Evolutionary conservation across 352 stramenopile genomes (phyloP), one percentile per base, ranked within the genome.

Genomic region (Albugo candida): DNA sequence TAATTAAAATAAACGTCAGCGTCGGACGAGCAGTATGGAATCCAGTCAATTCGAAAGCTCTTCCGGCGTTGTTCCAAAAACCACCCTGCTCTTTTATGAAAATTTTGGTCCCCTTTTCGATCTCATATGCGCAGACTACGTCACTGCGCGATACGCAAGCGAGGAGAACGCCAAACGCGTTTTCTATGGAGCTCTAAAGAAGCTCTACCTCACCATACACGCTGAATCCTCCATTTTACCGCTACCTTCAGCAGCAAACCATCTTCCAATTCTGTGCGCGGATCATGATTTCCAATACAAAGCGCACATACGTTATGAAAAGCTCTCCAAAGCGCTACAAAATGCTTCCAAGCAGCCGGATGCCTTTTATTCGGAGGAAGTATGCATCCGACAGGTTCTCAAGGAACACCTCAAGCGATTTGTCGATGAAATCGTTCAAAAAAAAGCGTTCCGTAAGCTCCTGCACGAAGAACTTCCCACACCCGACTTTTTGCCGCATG

Each of bases 71-170:
- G 24, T 31, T 31, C 24, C 24, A 8, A 31, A 31, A 3, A 31
- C 8, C 24, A 31, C 24, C 8, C 24, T 31, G 24, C 24, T 3
- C 8, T 31, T 31, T 8, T 31, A 31, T 31, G 24, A 31, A 31
- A 31, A 3, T 8, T 31, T 10, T 31, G 8, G 3, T 8, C 24
- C 24, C 24, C 57, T 91, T 47, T 67, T 91, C 41, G 77, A 91
- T 52, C 68, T 87, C 36, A 74, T 86, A 52, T 87, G 73, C 54
- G 72, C 68, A 17, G 74, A 91, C 66, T 91, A 83, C 61, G 72
- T 91, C 53, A 91, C 75, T 13, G 77, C 77, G 18, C 80, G 74
- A 48, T 85, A 87, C 55, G 77, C 77, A 17, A 87, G 74, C 56
- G 74, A 68, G 37, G 74, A 91, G 61, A 91, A 84, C 52, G 77